Percentiles rank a stretch among this genome's conserved stretches.
Conservation (phyloP, 495 filamentous ascomycete species). For the Aspergillus egyptiacus region DNA sequence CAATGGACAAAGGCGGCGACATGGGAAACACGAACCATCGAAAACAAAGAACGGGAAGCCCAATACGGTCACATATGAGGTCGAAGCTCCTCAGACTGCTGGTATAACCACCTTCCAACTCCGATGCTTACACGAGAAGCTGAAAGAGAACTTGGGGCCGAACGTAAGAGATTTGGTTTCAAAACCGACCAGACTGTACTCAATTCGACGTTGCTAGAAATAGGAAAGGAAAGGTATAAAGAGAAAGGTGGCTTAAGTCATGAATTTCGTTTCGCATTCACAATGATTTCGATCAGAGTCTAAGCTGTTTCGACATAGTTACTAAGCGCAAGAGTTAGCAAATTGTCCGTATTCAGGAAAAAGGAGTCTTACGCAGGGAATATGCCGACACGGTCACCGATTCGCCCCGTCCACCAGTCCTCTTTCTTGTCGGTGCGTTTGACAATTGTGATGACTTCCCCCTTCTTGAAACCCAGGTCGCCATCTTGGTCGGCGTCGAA, state of each 20-base stretch:
- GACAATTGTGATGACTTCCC: conserved; percentile 92
- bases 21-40: too few relatives aligned
- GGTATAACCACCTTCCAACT: conserved; percentile 16
- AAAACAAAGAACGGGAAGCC: too few relatives aligned
- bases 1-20: too few relatives aligned
- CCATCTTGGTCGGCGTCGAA: conserved; percentile 93
- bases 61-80: background rate
- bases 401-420: conserved; percentile 77
- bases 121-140: conserved; percentile 16
- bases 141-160: conserved; percentile 7
- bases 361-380: conserved; percentile 47
- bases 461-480: conserved; percentile 94
- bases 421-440: conserved; percentile 93
- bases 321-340: conserved; percentile 22
- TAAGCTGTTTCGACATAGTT: conserved; percentile 44
- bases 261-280: conserved; percentile 25
- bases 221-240: conserved; percentile 6
- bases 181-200: background rate
- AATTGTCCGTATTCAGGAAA: background rate
- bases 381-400: conserved; percentile 58
- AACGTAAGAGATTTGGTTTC: conserved; percentile 3
- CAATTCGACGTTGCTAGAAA: conserved; percentile 2
- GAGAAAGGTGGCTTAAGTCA: conserved; percentile 2
- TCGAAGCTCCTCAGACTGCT: background rate
- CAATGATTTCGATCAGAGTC: conserved; percentile 12